Evolutionary conservation across 768 basidiomycete species (phyloP).

Genomic region (Phanerochaete sordida): DNA sequence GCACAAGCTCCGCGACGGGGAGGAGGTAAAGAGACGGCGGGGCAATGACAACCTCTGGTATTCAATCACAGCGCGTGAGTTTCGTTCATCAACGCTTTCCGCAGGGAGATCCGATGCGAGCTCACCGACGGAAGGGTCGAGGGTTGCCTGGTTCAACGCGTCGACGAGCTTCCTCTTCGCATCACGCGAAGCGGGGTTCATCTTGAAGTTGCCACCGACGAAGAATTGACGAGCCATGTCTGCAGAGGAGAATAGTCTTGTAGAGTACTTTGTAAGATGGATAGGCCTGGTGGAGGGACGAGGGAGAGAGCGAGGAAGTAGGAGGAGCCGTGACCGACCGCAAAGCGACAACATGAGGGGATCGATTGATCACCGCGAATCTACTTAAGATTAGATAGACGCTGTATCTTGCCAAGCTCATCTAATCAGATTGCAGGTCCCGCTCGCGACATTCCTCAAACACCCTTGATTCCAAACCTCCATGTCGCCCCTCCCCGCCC

Average conservation of each 20-base stretch:
- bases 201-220: conserved; percentile 98
- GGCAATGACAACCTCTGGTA: conserved; percentile 86
- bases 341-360: not conserved
- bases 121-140: conserved; percentile 77
- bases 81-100: not conserved
- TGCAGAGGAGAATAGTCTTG: not conserved
- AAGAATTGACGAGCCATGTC: conserved; percentile 83
- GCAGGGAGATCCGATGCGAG: not conserved
- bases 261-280: not conserved
- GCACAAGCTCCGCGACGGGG: conserved; percentile 56
- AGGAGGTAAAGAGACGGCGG: conserved; percentile 89
- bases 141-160: conserved; percentile 70
- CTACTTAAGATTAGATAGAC: not conserved
- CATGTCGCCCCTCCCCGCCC: not conserved
- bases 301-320: not conserved
- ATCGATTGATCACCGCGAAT: conserved; percentile 1
- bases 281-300: not conserved
- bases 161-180: conserved; percentile 65
- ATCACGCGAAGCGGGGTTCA: conserved; percentile 76
- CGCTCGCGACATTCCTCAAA: no score
- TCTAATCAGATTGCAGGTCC: conserved; percentile 13
- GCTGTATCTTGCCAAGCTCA: conserved; percentile 1
- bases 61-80: not conserved
- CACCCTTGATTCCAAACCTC: not conserved
- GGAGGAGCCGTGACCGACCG: not conserved